These are phyloP conservation scores for Globisporangium alternatum DNA, from an alignment of 352 stramenopile genomes.

Conservation along the genomic window DNA sequence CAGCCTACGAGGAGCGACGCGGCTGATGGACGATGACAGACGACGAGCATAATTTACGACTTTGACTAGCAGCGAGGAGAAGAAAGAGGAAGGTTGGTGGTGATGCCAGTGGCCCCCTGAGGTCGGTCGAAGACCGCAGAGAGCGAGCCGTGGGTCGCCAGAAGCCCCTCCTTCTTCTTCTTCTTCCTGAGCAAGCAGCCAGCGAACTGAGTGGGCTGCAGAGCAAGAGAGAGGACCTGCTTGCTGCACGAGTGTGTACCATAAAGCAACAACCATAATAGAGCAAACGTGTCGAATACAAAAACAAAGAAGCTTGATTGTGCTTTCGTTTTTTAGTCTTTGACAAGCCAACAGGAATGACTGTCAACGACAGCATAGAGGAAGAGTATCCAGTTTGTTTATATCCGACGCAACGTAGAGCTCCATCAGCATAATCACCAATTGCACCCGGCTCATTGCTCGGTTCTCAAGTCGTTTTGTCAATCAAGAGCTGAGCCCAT, in stretches of 20 bases:
- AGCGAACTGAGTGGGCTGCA: no score
- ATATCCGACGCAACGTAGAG: neutral
- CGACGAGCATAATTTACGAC: neutral
- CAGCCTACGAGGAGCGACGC: conserved; percentile 6
- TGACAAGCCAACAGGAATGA: no score
- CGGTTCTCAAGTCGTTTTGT: neutral
- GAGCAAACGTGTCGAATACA: no score
- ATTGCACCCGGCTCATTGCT: neutral
- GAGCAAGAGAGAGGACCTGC: no score
- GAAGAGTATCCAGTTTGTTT: neutral
- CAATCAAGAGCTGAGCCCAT: neutral
- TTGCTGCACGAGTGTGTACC: no score
- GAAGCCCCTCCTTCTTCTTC: no score
- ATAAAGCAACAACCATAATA: no score
- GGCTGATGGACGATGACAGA: neutral
- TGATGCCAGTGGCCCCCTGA: neutral
- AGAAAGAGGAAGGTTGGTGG: neutral
- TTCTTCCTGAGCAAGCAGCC: neutral
- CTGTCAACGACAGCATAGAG: no score
- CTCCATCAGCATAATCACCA: neutral
- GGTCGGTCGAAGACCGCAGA: neutral
- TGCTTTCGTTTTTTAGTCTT: no score
- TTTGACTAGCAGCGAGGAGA: neutral
- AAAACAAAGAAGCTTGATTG: no score
- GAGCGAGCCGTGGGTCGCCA: neutral